These are phyloP conservation scores for Saturnispora hagleri DNA, from an alignment of 805 yeast genomes.

Conservation along the genomic window DNA sequence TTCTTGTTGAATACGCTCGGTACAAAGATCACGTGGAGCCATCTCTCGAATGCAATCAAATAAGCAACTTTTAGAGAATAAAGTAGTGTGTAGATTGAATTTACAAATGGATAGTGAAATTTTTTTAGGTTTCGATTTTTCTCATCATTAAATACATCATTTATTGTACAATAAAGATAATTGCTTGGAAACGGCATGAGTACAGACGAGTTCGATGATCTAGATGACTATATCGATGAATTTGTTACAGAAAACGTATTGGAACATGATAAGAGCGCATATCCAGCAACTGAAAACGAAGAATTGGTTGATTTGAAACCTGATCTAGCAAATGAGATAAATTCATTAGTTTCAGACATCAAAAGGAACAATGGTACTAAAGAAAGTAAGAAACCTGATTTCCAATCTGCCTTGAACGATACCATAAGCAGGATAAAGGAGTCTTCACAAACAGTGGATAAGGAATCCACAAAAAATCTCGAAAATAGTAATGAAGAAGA, in stretches of 20 bases:
- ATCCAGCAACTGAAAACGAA: constrained; percentile 3
- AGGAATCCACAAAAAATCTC: constrained; percentile 31
- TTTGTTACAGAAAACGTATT: constrained; percentile 63
- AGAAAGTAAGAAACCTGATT: background rate
- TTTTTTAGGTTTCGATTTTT: background rate
- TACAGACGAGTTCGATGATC: constrained; percentile 66
- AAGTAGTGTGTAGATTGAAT: background rate
- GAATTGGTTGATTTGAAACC: constrained; percentile 1
- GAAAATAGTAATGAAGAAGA: constrained; percentile 33
- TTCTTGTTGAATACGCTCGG: constrained; percentile 85
- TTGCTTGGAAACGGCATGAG: constrained; percentile 4
- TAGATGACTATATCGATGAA: constrained; percentile 81
- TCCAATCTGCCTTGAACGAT: constrained; percentile 53
- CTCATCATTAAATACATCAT: background rate
- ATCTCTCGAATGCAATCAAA: background rate
- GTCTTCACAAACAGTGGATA: constrained; percentile 64
- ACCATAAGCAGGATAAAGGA: constrained; percentile 75
- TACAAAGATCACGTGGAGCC: constrained; percentile 37
- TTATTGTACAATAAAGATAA: background rate
- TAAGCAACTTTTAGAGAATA: background rate
- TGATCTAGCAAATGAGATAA: constrained; percentile 13
- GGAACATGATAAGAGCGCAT: constrained; percentile 47
- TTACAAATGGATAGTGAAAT: background rate
- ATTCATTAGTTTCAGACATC: constrained; percentile 8
- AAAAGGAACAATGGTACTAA: background rate